These are phyloP conservation scores for Pichia occidentalis DNA, from an alignment of 805 yeast species.

Conservation along the genomic window DNA sequence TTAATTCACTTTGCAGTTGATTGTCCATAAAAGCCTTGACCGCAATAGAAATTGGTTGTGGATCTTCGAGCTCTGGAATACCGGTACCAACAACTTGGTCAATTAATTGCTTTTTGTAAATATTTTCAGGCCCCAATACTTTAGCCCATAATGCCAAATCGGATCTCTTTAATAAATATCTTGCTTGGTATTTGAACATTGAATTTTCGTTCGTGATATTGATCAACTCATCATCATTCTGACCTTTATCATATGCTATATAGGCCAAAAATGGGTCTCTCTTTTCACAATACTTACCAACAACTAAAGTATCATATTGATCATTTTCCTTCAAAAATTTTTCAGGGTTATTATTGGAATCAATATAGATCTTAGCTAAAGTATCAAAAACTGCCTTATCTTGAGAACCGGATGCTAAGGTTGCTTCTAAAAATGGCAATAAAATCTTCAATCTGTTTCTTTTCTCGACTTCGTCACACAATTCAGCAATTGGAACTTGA, in stretches of 20 bases:
- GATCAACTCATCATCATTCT: constrained; percentile 82
- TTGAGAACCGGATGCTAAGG: constrained; percentile 73
- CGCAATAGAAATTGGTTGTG: constrained; percentile 88
- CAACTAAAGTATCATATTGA: constrained; percentile 85
- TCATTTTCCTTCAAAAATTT: constrained; percentile 89
- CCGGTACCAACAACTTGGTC: constrained; percentile 96
- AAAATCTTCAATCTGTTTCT: constrained; percentile 88
- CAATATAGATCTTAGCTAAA: constrained; percentile 95
- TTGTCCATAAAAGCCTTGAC: constrained; percentile 96
- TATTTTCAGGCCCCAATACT: constrained; percentile 69
- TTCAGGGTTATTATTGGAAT: constrained; percentile 95
- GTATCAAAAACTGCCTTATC: constrained; percentile 93
- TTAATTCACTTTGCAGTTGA: constrained; percentile 85
- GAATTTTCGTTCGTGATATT: constrained; percentile 92
- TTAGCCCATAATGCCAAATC: constrained; percentile 75
- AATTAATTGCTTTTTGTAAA: constrained; percentile 83
- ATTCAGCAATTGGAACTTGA: constrained; percentile 84
- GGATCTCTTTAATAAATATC: constrained; percentile 85
- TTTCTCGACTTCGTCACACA: constrained; percentile 92
- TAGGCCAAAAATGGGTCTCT: constrained; percentile 98
- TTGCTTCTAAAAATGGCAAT: constrained; percentile 87
- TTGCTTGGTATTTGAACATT: constrained; percentile 99
- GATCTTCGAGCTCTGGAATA: constrained; percentile 86
- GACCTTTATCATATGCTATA: constrained; percentile 95
- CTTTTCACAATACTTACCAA: constrained; percentile 97